Evolutionary conservation across 2,329 filamentous ascomycete genomes (phyloP), one percentile per base, ranked within the genome.

Genomic region (Hypoxylon sp.): DNA sequence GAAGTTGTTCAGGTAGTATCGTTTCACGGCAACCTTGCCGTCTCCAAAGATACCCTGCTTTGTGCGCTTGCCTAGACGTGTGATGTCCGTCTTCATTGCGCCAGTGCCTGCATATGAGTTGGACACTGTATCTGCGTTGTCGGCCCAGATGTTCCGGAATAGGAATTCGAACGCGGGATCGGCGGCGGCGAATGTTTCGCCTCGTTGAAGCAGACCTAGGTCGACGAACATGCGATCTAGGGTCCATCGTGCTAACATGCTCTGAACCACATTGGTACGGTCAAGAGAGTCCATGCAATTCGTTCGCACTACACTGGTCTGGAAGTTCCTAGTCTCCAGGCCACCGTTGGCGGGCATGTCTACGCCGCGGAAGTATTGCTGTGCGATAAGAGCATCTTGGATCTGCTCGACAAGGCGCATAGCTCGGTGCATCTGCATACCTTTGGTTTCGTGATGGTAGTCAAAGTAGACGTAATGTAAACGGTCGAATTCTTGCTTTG

Each of bases 271-370:
- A 65, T 99, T 99, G 43, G 94, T 99, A 43, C 94, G 89, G 72
- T 99, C 94, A 9, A 99, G 82, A 62, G 95, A 99, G 73, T 99
- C 94, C 94, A 99, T 99, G 75, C 94, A 99, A 71, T 99, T 99
- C 27, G 94, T 97, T 44, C 94, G 87, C 59, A 99, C 92, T 11
- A 97, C 92, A 55, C 90, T 91, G 1, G 86, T 90, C 77, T 99
- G 94, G 59, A 84, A 80, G 55, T 83, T 87, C 58, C 91, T 86
- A 23, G 91, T 83, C 63, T 97, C 93, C 8, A 97, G 79, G 12
- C 83, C 84, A 20, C 88, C 89, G 51, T 86, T 82, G 31, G 84
- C 89, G 2, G 91, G 90, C 76, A 88, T 89, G 69, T 97, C 91
- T 19, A 93, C 84, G 26, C 90, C 93, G 56, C 91, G 88, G 80